Base-by-base conservation (phyloP, 371 early-diverging fungal genomes). In the Thermomucor indicae-seudaticae region DNA sequence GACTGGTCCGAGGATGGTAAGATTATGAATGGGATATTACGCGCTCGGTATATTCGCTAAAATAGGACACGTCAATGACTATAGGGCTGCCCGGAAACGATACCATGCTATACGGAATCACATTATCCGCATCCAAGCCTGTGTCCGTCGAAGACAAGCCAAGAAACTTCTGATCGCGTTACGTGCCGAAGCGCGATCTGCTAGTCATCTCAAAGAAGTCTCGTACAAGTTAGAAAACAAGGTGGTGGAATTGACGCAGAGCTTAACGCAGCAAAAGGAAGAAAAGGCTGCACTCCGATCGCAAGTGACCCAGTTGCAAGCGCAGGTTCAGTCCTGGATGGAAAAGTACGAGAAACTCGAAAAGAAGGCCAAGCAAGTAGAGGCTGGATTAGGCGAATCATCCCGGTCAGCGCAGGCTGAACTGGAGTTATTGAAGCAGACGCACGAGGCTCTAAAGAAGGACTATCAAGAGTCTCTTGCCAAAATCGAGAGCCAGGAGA, bases 201-300 rank as follows among this genome's bases (percentile, higher is more conserved):
- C 92, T 4, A 89, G 83, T 39, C 95, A 94, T 61, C 81, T 95
- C 63, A 90, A 93, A 66, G 93, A 95, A 62, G 81, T 88, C 12
- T 91, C 95, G 4, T 89, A 89, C 70, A 85, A 88, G 67, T 78
- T 98, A 6, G 97, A 98, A 65, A 90, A 84, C 75, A 97, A 95
- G 79, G 89, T 98, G 44, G 85, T 97, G 46, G 93, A 90, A 67
- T 76, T 97, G 51, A 93, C 95, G n/a, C 92, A 91, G 69, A 73
- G 70, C 35, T 64, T 96, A 49, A 84, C 81, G 6, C 70, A 73
- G 51, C 80, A 86, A 51, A 79, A 81, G 42, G 81, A 85, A 48
- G 92, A 91, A 59, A 84, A 81, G 70, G 78, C 79, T 31, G 62
- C 66, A 19, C 59, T 89, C 24, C 62, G 65, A 47, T 55, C 71